Evolutionary conservation across 2,329 filamentous ascomycete species (phyloP).

Genomic region (Pestalotiopsis sp.): DNA sequence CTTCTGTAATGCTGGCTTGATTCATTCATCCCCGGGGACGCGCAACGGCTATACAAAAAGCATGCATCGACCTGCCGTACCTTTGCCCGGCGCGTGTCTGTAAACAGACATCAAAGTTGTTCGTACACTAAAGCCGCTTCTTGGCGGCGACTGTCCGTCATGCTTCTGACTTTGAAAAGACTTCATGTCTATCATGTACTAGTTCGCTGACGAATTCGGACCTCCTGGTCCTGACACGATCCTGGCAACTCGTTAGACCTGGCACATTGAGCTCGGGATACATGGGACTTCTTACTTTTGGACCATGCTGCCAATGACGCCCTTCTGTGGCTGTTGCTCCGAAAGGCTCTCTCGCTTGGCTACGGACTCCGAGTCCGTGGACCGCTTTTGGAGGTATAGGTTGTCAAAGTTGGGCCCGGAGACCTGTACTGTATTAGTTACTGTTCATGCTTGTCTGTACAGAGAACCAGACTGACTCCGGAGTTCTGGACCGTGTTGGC

Average conservation of each 20-base stretch:
- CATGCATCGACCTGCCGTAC: too few relatives aligned
- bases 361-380: background rate
- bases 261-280: too few relatives aligned
- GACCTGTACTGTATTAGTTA: background rate
- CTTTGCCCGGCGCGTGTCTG: too few relatives aligned
- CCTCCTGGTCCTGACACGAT: background rate
- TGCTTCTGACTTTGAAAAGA: too few relatives aligned
- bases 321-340: background rate
- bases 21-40: too few relatives aligned
- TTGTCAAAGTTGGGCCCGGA: slow-evolving; percentile 2
- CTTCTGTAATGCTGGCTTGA: too few relatives aligned
- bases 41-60: too few relatives aligned
- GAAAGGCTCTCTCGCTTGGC: slow-evolving; percentile 1
- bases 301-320: background rate
- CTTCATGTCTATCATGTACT: background rate
- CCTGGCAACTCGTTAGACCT: background rate
- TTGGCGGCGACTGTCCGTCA: too few relatives aligned
- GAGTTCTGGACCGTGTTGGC: background rate
- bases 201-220: background rate
- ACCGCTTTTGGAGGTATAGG: slow-evolving; percentile 5
- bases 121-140: too few relatives aligned
- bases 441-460: background rate
- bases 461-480: background rate
- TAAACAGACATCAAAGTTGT: too few relatives aligned
- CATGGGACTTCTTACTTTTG: background rate